Percentiles rank a stretch among this genome's conserved stretches.
These are phyloP conservation scores for Colletotrichum musae DNA, from an alignment of 2,329 filamentous ascomycete genomes.

Conservation along the genomic window DNA sequence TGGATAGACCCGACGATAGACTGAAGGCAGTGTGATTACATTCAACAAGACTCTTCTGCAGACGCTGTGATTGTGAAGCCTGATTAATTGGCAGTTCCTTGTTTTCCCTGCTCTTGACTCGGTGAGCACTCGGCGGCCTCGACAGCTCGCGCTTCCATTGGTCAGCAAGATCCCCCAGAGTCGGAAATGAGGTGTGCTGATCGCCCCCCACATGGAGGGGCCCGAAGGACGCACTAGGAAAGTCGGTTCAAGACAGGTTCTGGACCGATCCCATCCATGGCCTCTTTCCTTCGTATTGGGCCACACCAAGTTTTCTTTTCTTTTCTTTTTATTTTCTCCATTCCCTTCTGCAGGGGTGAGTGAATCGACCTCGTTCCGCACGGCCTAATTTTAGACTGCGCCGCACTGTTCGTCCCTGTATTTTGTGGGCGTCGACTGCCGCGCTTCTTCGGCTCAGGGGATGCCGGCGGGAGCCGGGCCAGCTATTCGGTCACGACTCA, in stretches of 20 bases:
- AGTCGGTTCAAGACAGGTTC: slow-evolving; percentile 15
- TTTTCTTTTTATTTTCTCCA: not conserved
- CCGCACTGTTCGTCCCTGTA: not conserved
- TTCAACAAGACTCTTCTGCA: not conserved
- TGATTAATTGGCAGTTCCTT: not conserved
- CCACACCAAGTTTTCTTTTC: too few relatives aligned
- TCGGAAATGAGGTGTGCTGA: slow-evolving; percentile 39
- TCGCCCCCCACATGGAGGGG: slow-evolving; percentile 16
- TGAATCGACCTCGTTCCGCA: not conserved
- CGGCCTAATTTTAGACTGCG: slow-evolving; percentile 12
- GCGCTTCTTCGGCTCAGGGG: not conserved
- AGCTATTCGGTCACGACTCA: too few relatives aligned
- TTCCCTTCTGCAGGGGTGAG: not conserved
- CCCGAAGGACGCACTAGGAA: slow-evolving; percentile 8
- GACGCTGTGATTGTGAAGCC: not conserved
- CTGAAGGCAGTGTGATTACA: slow-evolving; percentile 39
- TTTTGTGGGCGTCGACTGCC: slow-evolving; percentile 1
- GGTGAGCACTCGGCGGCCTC: slow-evolving; percentile 3
- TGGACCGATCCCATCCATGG: slow-evolving; percentile 15
- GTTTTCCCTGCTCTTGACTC: slow-evolving; percentile 16
- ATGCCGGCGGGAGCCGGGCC: too few relatives aligned
- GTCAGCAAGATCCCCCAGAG: slow-evolving; percentile 7
- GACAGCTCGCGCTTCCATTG: not conserved
- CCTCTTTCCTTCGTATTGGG: slow-evolving; percentile 25
- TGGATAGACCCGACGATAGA: slow-evolving; percentile 41